These are phyloP conservation scores for Aspergillus nanangensis DNA, from an alignment of 495 filamentous ascomycete genomes.

Conservation along the genomic window DNA sequence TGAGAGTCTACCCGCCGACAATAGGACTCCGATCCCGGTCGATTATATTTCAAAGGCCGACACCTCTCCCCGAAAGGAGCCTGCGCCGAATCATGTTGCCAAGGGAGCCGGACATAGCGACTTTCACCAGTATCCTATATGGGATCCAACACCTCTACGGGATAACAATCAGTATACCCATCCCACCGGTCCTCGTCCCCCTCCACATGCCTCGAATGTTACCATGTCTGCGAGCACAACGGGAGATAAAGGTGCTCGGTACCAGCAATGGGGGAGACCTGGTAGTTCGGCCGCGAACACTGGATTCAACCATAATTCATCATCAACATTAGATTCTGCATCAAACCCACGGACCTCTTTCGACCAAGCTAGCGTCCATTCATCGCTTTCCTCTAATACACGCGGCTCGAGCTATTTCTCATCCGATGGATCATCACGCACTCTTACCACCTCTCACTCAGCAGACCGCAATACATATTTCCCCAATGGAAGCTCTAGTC, in stretches of 20 bases:
- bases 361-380: constrained; percentile 64
- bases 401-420: constrained; percentile 61
- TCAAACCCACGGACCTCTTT: constrained; percentile 67
- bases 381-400: constrained; percentile 54
- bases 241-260: constrained; percentile 61
- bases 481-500: constrained; percentile 21
- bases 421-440: constrained; percentile 59
- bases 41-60: constrained; percentile 73
- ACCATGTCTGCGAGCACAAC: constrained; percentile 62
- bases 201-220: constrained; percentile 57
- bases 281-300: constrained; percentile 52
- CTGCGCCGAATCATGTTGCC: constrained; percentile 75
- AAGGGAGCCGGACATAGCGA: constrained; percentile 59
- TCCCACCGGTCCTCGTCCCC: constrained; percentile 63
- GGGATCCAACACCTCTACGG: constrained; percentile 49
- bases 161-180: constrained; percentile 50
- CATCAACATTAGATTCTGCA: constrained; percentile 61
- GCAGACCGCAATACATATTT: constrained; percentile 31
- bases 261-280: constrained; percentile 67
- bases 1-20: constrained; percentile 65
- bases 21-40: constrained; percentile 64
- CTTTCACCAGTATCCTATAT: constrained; percentile 85
- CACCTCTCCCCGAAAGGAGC: constrained; percentile 63
- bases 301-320: constrained; percentile 61
- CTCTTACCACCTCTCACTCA: constrained; percentile 44